Evolutionary conservation across 306 rosid genomes (phyloP).

Genomic region (Betula pendula): DNA sequence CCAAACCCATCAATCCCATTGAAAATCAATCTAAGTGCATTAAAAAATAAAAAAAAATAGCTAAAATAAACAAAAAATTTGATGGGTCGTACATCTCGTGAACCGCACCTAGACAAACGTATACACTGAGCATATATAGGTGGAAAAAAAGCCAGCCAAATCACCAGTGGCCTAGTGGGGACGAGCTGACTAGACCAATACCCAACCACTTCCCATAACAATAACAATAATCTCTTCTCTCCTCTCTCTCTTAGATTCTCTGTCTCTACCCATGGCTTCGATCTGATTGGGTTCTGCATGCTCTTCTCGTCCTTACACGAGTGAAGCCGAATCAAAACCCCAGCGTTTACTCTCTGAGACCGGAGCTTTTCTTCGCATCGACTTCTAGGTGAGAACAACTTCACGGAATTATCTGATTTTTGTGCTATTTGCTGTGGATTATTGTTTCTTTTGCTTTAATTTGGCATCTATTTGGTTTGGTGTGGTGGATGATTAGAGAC

Average conservation of each 20-base stretch:
- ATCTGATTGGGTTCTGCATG: slow-evolving; percentile 23
- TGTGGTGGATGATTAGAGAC: background rate
- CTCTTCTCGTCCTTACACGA: background rate
- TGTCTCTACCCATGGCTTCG: background rate
- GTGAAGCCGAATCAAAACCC: slow-evolving; percentile 9
- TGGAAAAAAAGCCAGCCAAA: no score
- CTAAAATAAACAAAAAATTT: no score
- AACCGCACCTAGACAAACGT: no score
- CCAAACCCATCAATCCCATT: no score
- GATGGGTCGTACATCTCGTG: no score
- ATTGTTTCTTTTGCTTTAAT: background rate
- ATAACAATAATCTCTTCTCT: no score
- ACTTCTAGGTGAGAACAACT: slow-evolving; percentile 32
- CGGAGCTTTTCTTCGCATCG: slow-evolving; percentile 15
- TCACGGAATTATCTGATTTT: background rate
- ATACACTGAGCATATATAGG: no score
- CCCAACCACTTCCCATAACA: slow-evolving; percentile 9
- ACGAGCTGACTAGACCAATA: slow-evolving; percentile 30
- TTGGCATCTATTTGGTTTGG: background rate
- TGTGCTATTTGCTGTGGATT: background rate
- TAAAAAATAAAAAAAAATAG: no score
- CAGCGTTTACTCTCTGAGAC: slow-evolving; percentile 1
- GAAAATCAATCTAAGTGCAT: no score
- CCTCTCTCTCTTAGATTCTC: background rate
- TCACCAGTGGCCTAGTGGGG: slow-evolving; percentile 8